A percentile compares a stretch with the other conserved stretches of the same genome.
Conservation (phyloP, 352 stramenopile species). For the Phytophthora macrochlamydospora region DNA sequence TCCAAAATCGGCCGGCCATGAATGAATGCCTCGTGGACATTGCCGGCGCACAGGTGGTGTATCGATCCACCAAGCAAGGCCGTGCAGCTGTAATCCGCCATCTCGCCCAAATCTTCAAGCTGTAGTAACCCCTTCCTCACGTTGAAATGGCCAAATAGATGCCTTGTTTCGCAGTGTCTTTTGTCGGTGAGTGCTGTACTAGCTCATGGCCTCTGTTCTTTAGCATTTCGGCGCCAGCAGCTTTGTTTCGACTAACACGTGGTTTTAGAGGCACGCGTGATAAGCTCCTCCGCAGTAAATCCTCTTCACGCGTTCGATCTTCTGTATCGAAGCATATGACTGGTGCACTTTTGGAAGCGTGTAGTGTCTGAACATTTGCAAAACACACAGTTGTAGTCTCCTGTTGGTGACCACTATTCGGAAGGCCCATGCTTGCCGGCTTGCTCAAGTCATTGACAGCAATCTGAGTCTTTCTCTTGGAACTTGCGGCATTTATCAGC, state of each 20-base stretch:
- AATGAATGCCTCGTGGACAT: constrained; percentile 64
- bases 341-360: constrained; percentile 19
- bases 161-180: constrained; percentile 19
- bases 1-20: constrained; percentile 56
- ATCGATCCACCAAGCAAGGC: constrained; percentile 62
- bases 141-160: constrained; percentile 73
- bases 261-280: constrained; percentile 62
- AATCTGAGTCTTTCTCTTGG: neutral
- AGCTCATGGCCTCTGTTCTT: constrained; percentile 24
- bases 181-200: constrained; percentile 3
- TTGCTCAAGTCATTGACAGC: constrained; percentile 8
- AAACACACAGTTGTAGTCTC: neutral
- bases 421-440: neutral
- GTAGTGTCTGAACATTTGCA: constrained; percentile 8
- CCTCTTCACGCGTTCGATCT: constrained; percentile 37
- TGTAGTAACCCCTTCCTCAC: constrained; percentile 30
- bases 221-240: constrained; percentile 21
- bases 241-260: constrained; percentile 51
- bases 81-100: constrained; percentile 60
- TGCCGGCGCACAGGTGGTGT: constrained; percentile 46
- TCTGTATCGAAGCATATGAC: constrained; percentile 1
- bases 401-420: neutral
- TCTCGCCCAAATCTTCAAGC: constrained; percentile 42
- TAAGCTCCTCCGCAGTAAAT: constrained; percentile 64
- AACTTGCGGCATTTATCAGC: neutral